These are phyloP conservation scores for Bassia scoparia DNA, from an alignment of 148 eudicot species.

Conservation along the genomic window DNA sequence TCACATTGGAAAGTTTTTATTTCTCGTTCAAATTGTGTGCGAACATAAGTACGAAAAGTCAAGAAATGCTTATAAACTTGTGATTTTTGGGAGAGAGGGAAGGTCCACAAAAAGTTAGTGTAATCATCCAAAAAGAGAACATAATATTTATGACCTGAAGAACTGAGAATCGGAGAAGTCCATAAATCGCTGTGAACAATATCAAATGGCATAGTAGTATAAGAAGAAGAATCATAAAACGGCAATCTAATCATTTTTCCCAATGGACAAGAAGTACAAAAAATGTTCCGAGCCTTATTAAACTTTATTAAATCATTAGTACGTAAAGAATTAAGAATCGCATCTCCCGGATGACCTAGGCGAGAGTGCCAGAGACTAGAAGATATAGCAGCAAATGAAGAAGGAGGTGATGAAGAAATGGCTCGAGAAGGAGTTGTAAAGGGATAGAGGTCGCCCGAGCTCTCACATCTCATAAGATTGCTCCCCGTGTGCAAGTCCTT, in stretches of 20 bases:
- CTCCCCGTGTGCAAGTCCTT: not conserved
- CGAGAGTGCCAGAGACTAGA: too few relatives aligned
- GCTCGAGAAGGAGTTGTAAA: not conserved
- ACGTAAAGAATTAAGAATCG: too few relatives aligned
- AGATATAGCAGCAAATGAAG: not conserved
- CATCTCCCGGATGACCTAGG: too few relatives aligned
- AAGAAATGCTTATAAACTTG: not conserved
- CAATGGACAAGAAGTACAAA: not conserved
- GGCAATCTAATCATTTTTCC: not conserved
- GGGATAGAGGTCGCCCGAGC: constrained; percentile 1
- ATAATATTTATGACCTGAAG: too few relatives aligned
- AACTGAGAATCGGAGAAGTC: too few relatives aligned
- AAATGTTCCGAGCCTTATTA: not conserved
- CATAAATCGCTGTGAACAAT: not conserved
- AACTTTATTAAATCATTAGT: too few relatives aligned
- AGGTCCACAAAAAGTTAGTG: not conserved
- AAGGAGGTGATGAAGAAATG: not conserved
- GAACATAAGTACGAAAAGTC: too few relatives aligned
- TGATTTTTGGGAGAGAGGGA: not conserved
- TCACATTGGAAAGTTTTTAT: too few relatives aligned
- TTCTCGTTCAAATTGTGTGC: not conserved
- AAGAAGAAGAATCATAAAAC: not conserved
- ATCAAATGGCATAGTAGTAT: not conserved
- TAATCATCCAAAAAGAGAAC: not conserved
- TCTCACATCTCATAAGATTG: not conserved